These are phyloP conservation scores for Colletotrichum liriopes DNA, from an alignment of 2,329 filamentous ascomycete genomes.

Conservation along the genomic window DNA sequence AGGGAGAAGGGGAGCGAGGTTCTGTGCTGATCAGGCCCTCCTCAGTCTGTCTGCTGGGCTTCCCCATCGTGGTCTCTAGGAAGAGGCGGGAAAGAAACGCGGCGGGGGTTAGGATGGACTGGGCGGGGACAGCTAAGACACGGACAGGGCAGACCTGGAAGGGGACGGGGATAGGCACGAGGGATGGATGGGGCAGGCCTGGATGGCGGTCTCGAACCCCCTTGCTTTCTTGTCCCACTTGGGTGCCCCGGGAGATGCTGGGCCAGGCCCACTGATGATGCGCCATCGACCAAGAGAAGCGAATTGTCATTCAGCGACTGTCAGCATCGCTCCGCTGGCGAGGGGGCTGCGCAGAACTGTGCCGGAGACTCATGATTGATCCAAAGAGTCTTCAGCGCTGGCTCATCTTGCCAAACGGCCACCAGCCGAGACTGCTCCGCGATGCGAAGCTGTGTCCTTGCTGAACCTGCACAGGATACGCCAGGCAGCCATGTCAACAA, in stretches of 20 bases:
- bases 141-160: constrained; percentile 14
- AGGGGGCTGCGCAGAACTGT: constrained; percentile 15
- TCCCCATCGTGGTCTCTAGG: background rate
- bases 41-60: background rate
- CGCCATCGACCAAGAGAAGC: background rate
- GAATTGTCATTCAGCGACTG: constrained; percentile 36
- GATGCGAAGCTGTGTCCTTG: background rate
- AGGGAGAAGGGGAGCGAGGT: background rate
- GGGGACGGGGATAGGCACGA: constrained; percentile 11
- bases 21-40: background rate
- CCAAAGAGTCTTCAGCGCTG: background rate
- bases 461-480: background rate
- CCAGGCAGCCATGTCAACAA: background rate
- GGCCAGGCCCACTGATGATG: constrained; percentile 18
- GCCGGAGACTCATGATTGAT: constrained; percentile 6
- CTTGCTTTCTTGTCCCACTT: constrained; percentile 39
- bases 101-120: background rate
- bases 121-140: constrained; percentile 12
- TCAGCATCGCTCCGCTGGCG: constrained; percentile 23
- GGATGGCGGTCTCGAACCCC: constrained; percentile 26
- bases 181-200: constrained; percentile 11
- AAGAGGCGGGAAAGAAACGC: background rate
- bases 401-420: constrained; percentile 10
- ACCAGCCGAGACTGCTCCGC: background rate
- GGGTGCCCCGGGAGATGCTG: constrained; percentile 24